Evolutionary conservation across 768 basidiomycete species (phyloP), one percentile per base, ranked within the genome.

Genomic region (Suillus tomentosus): DNA sequence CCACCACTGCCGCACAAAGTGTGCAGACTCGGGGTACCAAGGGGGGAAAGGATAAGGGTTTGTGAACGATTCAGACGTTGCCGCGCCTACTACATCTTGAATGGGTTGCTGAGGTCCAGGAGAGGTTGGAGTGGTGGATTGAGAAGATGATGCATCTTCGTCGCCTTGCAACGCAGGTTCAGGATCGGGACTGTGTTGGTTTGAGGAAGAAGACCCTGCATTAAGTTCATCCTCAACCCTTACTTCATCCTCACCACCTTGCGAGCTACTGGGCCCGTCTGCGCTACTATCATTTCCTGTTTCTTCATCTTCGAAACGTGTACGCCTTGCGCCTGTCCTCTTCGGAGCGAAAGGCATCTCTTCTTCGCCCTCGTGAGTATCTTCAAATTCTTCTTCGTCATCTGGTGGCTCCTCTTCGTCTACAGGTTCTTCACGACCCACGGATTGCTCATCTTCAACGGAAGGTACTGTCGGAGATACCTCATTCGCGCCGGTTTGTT

Each of bases 1-100:
- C 90, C 90, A 91, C 90, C 90, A 91, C 65, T 91, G 90, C 13
- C 90, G 84, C 6, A 91, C 89, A 65, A 91, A 91, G 74, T 91
- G 89, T 0, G 88, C 89, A 58, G 83, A 85, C 70, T 90, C 89
- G 15, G 89, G 88, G 66, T 85, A 87, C 89, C 88, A 91, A 0
- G 82, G 81, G 0, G 87, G 87, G 69, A 82, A 84, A 0, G 87
- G 87, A 72, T 84, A 90, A 2, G 89, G 89, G 64, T 89, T 89
- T 0, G 79, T 78, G 22, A 76, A 72, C 5, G 67, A 67, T 37
- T 54, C 54, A 9, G 68, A 37, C n/a, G 24, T 58, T 27, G 24
- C 17, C 15, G 24, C 39, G 19, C 15, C 56, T 40, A 24, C 56
- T 36, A 14, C 54, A 24, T 22, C 9, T 37, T 63, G 67, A 37